Conservation (phyloP, 169 alveolate species). For the Plasmodium ovale region DNA sequence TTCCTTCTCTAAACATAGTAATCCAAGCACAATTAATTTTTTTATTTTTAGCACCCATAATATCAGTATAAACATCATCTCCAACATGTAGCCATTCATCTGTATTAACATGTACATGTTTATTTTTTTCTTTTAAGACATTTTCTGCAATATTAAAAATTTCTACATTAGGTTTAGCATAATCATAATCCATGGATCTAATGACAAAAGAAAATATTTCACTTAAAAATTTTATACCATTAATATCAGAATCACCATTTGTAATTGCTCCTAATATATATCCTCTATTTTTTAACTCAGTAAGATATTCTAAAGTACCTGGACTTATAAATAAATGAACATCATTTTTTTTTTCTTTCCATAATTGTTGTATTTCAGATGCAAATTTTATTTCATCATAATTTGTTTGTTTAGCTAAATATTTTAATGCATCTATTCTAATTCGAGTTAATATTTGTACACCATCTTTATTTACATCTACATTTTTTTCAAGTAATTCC, state of each 20-base stretch:
- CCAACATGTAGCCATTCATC: conserved; percentile 75
- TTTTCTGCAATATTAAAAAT: conserved; percentile 64
- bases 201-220: conserved; percentile 59
- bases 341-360: conserved; percentile 63
- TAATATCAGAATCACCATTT: conserved; percentile 74
- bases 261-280: conserved; percentile 72
- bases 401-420: conserved; percentile 50
- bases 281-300: conserved; percentile 51
- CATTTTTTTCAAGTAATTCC: conserved; percentile 19
- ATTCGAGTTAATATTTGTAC: conserved; percentile 45
- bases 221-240: conserved; percentile 51
- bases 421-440: conserved; percentile 50
- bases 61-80: conserved; percentile 61
- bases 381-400: conserved; percentile 47
- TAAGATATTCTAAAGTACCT: conserved; percentile 61
- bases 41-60: conserved; percentile 66
- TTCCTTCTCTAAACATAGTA: conserved; percentile 64
- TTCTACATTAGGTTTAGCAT: conserved; percentile 52
- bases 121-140: conserved; percentile 27
- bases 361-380: conserved; percentile 34
- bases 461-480: conserved; percentile 9
- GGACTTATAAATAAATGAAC: conserved; percentile 71
- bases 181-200: conserved; percentile 70
- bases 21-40: conserved; percentile 74
- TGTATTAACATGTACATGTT: not conserved